Conservation (phyloP, 306 rosid genomes). For the Gastrolobium villosum region DNA sequence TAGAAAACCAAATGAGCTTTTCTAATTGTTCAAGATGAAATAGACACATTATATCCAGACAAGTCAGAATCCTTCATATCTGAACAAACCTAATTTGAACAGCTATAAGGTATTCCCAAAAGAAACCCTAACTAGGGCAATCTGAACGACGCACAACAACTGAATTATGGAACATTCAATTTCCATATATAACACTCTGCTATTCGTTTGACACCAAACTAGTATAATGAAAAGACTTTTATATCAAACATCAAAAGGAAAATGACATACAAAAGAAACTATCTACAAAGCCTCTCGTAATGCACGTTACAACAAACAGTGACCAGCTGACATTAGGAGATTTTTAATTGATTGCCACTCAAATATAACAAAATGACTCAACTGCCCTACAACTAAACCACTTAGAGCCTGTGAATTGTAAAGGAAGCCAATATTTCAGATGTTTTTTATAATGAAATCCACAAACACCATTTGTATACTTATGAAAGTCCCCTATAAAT, state of each 20-base stretch:
- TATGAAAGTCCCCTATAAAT: neutral
- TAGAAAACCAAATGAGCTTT: conserved; percentile 55
- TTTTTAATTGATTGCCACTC: conserved; percentile 21
- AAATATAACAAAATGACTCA: conserved; percentile 25
- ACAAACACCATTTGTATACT: conserved; percentile 9
- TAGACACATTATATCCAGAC: conserved; percentile 18
- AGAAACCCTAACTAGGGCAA: conserved; percentile 14
- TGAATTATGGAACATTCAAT: neutral
- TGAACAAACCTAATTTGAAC: conserved; percentile 17
- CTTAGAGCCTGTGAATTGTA: conserved; percentile 21
- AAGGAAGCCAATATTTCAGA: neutral
- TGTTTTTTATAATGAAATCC: conserved; percentile 7
- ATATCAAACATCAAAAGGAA: conserved; percentile 12
- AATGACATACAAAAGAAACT: neutral
- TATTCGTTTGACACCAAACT: neutral
- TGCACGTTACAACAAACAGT: neutral
- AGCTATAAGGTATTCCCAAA: conserved; percentile 15
- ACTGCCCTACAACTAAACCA: neutral
- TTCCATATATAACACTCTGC: neutral
- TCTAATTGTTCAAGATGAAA: conserved; percentile 38
- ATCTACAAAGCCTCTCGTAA: neutral
- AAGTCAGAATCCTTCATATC: conserved; percentile 14
- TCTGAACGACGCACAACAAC: neutral
- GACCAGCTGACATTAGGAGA: neutral
- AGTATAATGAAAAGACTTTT: neutral